Conservation (phyloP, 306 rosid genomes). For the Gynostemma pentaphyllum region DNA sequence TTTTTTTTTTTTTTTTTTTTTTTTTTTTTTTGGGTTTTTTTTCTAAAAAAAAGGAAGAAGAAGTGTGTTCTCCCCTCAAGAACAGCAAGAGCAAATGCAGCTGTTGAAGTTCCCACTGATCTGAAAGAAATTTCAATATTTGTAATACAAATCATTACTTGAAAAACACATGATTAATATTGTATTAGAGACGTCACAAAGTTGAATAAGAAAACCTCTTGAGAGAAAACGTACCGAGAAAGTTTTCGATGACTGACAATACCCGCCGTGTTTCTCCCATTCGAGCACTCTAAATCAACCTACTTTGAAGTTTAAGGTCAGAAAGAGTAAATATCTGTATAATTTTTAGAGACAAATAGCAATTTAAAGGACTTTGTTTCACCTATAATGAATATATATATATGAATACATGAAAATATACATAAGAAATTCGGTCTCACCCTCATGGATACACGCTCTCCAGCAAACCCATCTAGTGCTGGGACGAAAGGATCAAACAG, state of each 20-base stretch:
- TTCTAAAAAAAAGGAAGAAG: too few relatives aligned
- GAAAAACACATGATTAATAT: background rate
- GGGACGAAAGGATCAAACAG: constrained; percentile 67
- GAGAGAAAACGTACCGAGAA: constrained; percentile 41
- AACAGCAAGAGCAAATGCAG: constrained; percentile 82
- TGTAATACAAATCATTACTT: background rate
- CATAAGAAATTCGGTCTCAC: constrained; percentile 16
- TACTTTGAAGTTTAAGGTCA: too few relatives aligned
- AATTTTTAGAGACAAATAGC: background rate
- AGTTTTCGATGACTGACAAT: constrained; percentile 68
- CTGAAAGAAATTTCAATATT: constrained; percentile 27
- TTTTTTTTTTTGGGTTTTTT: too few relatives aligned
- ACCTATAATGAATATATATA: background rate
- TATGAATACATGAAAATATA: background rate
- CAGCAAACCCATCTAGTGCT: constrained; percentile 52
- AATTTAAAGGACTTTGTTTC: background rate
- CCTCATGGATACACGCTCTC: constrained; percentile 89
- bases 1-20: too few relatives aligned
- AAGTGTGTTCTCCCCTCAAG: constrained; percentile 89
- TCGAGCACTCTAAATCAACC: constrained; percentile 85
- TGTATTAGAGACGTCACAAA: background rate
- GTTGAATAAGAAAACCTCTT: background rate
- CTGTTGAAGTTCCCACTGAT: constrained; percentile 61
- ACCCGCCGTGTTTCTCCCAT: constrained; percentile 60
- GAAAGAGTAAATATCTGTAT: background rate